Conservation (phyloP, 805 yeast species). For the Schizosaccharomyces lindneri region DNA sequence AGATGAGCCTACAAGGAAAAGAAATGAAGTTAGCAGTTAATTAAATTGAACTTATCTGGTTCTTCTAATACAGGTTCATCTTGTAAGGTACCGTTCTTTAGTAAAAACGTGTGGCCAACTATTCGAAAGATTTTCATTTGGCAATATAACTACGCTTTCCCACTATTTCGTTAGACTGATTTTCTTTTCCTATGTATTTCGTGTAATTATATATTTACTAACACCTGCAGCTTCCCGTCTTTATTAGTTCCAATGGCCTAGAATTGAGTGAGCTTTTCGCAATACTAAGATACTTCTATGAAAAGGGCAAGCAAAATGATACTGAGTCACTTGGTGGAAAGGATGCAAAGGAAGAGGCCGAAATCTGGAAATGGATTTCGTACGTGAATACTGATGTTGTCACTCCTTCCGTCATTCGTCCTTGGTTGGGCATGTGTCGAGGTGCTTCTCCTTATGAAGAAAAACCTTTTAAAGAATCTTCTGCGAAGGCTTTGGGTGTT, state of each 20-base stretch:
- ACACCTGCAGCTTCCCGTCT: neutral
- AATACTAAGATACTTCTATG: neutral
- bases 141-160: too few relatives aligned
- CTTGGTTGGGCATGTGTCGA: neutral
- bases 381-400: neutral
- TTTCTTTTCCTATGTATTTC: too few relatives aligned
- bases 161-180: too few relatives aligned
- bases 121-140: too few relatives aligned
- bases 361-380: neutral
- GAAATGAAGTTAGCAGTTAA: too few relatives aligned
- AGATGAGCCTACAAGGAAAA: slow-evolving; percentile 3
- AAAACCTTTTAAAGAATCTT: neutral
- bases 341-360: neutral
- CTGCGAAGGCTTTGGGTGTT: neutral
- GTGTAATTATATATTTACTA: neutral
- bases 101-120: too few relatives aligned
- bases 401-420: neutral
- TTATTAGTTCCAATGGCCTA: neutral
- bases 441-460: neutral
- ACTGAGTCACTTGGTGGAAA: neutral
- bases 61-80: too few relatives aligned
- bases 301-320: neutral
- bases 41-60: too few relatives aligned
- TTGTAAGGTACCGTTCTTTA: too few relatives aligned
- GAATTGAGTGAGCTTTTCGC: neutral